These are phyloP conservation scores for Fistulinella prunicolor DNA, from an alignment of 768 basidiomycete species.

Conservation along the genomic window DNA sequence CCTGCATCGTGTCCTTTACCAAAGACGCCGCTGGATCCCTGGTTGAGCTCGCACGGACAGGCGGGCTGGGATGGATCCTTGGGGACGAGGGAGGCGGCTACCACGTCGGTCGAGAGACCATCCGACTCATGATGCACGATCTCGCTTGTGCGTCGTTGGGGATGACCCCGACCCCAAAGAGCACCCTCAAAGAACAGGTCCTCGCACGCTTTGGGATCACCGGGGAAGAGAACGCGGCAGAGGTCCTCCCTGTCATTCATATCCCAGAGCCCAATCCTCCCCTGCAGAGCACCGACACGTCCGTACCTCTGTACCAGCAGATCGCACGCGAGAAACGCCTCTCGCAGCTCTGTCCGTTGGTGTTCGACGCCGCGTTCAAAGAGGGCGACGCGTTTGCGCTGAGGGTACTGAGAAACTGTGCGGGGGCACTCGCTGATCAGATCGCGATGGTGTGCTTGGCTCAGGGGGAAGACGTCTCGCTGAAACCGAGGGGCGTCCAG, in stretches of 20 bases:
- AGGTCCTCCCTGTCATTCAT: conserved; percentile 65
- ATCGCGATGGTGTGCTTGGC: conserved; percentile 44
- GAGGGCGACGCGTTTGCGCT: conserved; percentile 64
- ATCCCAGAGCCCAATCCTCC: conserved; percentile 47
- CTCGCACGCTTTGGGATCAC: conserved; percentile 54
- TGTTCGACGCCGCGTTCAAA: conserved; percentile 76
- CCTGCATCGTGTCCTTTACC: conserved; percentile 66
- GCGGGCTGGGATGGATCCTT: conserved; percentile 84
- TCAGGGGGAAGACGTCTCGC: conserved; percentile 38
- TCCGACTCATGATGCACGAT: conserved; percentile 63
- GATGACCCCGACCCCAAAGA: conserved; percentile 14
- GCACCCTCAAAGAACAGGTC: conserved; percentile 45
- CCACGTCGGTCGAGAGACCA: conserved; percentile 71
- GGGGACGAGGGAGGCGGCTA: conserved; percentile 85
- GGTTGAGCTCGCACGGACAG: conserved; percentile 63
- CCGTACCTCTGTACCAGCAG: conserved; percentile 24
- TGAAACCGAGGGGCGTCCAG: conserved; percentile 39
- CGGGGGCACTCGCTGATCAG: conserved; percentile 55
- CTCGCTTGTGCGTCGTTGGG: conserved; percentile 48
- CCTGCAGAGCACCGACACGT: conserved; percentile 22
- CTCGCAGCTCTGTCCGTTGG: conserved; percentile 68
- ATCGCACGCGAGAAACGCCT: conserved; percentile 68
- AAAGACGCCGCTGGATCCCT: conserved; percentile 40
- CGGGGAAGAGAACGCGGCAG: conserved; percentile 45
- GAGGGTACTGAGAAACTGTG: conserved; percentile 50